These are phyloP conservation scores for Globisporangium solare DNA, from an alignment of 352 stramenopile genomes.

Conservation along the genomic window DNA sequence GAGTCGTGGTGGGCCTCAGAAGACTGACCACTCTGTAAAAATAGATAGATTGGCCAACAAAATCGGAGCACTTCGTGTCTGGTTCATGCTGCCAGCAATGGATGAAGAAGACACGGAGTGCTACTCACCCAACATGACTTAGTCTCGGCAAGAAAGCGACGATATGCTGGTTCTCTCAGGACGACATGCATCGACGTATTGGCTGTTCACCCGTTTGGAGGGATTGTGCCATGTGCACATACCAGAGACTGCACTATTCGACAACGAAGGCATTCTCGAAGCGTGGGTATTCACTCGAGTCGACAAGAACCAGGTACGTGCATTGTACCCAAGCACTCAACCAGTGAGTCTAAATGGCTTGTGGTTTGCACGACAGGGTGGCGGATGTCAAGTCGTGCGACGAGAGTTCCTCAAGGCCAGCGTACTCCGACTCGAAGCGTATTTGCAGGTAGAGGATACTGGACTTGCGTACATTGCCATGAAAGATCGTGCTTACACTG, in stretches of 20 bases:
- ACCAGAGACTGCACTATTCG: conserved; percentile 35
- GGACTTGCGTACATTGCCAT: too few relatives aligned
- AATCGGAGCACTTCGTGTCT: too few relatives aligned
- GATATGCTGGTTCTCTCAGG: conserved; percentile 1
- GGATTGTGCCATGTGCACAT: conserved; percentile 20
- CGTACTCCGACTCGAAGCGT: conserved; percentile 32
- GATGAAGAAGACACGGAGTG: too few relatives aligned
- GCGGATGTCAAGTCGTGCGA: conserved; percentile 1
- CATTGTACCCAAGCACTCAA: too few relatives aligned
- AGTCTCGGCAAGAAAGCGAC: background rate
- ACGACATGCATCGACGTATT: conserved; percentile 23
- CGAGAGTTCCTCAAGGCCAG: conserved; percentile 27
- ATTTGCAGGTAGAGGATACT: conserved; percentile 22
- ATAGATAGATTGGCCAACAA: too few relatives aligned
- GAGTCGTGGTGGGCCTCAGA: background rate
- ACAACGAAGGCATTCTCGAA: conserved; percentile 35
- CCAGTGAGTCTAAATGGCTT: too few relatives aligned
- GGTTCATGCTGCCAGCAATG: too few relatives aligned
- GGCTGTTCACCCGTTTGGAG: conserved; percentile 27
- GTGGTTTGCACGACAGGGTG: background rate
- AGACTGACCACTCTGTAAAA: too few relatives aligned
- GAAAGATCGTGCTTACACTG: too few relatives aligned
- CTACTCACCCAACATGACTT: too few relatives aligned
- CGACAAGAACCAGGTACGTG: conserved; percentile 10
- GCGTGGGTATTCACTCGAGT: conserved; percentile 21